Evolutionary conservation across 805 yeast genomes (phyloP).

Genomic region (Zygoascus tannicola): DNA sequence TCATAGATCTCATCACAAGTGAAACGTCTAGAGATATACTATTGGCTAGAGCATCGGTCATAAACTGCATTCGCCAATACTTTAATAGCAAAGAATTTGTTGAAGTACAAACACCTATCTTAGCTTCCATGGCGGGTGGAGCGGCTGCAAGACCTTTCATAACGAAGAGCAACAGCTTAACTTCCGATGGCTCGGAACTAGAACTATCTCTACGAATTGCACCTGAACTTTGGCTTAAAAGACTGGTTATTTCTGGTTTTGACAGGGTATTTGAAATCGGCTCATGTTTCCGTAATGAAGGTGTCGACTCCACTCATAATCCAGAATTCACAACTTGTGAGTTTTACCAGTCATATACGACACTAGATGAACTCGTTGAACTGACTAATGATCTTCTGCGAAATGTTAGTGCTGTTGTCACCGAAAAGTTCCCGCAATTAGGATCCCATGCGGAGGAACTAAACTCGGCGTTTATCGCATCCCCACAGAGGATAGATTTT

Average conservation of each 20-base stretch:
- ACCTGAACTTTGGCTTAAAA: constrained; percentile 90
- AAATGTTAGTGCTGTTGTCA: constrained; percentile 31
- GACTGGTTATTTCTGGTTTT: constrained; percentile 73
- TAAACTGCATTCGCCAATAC: constrained; percentile 47
- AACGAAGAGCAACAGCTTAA: constrained; percentile 36
- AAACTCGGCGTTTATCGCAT: constrained; percentile 14
- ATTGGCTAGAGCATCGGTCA: constrained; percentile 44
- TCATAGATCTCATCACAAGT: constrained; percentile 63
- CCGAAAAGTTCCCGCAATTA: constrained; percentile 8
- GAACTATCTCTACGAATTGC: constrained; percentile 71
- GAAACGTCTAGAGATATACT: constrained; percentile 39
- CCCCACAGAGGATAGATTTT: constrained; percentile 49
- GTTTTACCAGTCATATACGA: constrained; percentile 66
- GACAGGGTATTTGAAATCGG: constrained; percentile 86
- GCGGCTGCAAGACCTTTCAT: constrained; percentile 87
- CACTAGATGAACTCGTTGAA: constrained; percentile 54
- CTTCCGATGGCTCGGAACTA: constrained; percentile 7
- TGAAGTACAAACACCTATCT: constrained; percentile 84
- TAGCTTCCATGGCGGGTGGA: constrained; percentile 64
- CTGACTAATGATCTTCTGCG: constrained; percentile 52
- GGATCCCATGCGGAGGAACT: constrained; percentile 10
- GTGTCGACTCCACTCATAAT: constrained; percentile 85
- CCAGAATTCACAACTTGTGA: constrained; percentile 92
- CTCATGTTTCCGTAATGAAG: constrained; percentile 86
- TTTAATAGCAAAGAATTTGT: constrained; percentile 48